Conservation (phyloP, 2,329 filamentous ascomycete species). For the Chrysosporium queenslandicum region DNA sequence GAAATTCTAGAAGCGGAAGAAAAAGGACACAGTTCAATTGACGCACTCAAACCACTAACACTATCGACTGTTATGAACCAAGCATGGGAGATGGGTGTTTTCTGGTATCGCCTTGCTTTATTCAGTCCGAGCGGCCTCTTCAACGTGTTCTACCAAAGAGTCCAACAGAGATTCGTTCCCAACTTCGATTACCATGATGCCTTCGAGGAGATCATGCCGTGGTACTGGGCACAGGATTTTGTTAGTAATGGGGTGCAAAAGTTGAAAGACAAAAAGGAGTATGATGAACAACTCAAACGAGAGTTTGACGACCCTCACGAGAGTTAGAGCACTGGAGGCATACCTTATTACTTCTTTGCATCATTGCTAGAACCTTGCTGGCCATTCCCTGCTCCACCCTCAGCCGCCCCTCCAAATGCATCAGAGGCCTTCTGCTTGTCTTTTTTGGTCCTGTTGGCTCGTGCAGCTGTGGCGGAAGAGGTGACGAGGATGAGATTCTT, state of each 20-base stretch:
- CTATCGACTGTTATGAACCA: slow-evolving; percentile 14
- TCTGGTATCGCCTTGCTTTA: slow-evolving; percentile 19
- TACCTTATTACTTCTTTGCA: no score
- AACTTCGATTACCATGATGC: background rate
- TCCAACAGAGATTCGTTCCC: background rate
- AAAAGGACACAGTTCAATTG: background rate
- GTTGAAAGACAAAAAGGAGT: background rate
- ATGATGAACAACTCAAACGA: slow-evolving; percentile 2
- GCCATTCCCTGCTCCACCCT: no score
- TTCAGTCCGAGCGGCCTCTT: slow-evolving; percentile 19
- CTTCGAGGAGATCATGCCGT: slow-evolving; percentile 1
- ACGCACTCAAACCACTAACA: background rate
- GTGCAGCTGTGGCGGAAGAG: no score
- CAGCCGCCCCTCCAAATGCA: no score
- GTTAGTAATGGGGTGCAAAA: background rate
- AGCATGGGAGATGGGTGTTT: slow-evolving; percentile 17
- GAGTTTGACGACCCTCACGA: background rate
- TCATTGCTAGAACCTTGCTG: no score
- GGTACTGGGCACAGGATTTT: slow-evolving; percentile 4
- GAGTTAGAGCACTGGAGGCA: background rate
- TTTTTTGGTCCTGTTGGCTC: no score
- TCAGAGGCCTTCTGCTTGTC: no score
- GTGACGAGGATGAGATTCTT: no score
- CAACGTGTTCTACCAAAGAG: slow-evolving; percentile 14
- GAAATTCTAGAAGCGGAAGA: slow-evolving; percentile 19